Evolutionary conservation across 352 stramenopile genomes (phyloP).

Genomic region (Pythium guiyangense): DNA sequence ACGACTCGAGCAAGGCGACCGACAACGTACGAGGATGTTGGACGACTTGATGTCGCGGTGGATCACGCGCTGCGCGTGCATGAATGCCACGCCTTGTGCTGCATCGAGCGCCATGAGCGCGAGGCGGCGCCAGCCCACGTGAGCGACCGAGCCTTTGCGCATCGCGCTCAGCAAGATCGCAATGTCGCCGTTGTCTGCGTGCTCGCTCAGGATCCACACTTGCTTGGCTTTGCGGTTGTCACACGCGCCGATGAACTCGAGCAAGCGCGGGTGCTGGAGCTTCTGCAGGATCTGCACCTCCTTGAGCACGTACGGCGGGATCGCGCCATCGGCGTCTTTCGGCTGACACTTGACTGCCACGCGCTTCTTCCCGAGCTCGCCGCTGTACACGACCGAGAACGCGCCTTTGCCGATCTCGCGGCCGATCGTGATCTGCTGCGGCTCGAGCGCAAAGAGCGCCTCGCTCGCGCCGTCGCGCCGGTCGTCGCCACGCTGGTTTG

Average conservation of each 20-base stretch:
- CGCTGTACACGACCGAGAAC: slow-evolving; percentile 76
- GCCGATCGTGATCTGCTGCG: slow-evolving; percentile 60
- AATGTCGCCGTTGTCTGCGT: slow-evolving; percentile 71
- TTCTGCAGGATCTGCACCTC: slow-evolving; percentile 70
- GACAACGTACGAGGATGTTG: slow-evolving; percentile 57
- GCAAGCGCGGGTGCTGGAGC: slow-evolving; percentile 63
- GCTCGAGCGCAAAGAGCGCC: slow-evolving; percentile 52
- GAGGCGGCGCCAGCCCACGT: slow-evolving; percentile 61
- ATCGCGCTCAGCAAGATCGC: slow-evolving; percentile 61
- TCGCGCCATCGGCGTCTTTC: slow-evolving; percentile 63
- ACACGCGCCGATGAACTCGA: slow-evolving; percentile 72
- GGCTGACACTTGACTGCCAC: slow-evolving; percentile 86
- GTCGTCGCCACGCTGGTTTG: slow-evolving; percentile 28
- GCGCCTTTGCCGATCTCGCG: slow-evolving; percentile 83
- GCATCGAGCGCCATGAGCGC: slow-evolving; percentile 71
- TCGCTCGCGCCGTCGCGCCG: slow-evolving; percentile 14
- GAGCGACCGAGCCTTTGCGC: slow-evolving; percentile 30
- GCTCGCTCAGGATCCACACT: slow-evolving; percentile 82
- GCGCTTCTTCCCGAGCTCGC: slow-evolving; percentile 64
- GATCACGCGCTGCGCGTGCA: slow-evolving; percentile 87
- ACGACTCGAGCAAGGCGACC: not conserved
- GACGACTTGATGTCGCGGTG: slow-evolving; percentile 88
- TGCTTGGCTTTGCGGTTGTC: slow-evolving; percentile 69
- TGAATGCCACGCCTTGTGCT: slow-evolving; percentile 92
- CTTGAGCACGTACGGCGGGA: slow-evolving; percentile 71